These are phyloP conservation scores for Phytophthora tentaculata DNA, from an alignment of 352 stramenopile species.

Conservation along the genomic window DNA sequence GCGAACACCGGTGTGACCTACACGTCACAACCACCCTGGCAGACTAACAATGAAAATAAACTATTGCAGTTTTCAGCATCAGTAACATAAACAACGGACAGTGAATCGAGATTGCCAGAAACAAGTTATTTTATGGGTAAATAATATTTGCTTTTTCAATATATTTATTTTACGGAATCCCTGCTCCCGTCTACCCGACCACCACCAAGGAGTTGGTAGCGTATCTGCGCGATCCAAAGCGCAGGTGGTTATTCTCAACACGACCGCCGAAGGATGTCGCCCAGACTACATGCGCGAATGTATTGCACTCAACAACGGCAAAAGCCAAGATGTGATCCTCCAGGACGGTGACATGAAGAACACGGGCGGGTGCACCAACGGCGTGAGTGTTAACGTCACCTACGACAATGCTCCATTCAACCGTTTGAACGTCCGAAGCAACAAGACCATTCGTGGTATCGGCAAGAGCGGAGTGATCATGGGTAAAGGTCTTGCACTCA, in stretches of 20 bases:
- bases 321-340: slow-evolving; percentile 36
- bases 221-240: slow-evolving; percentile 8
- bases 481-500: slow-evolving; percentile 39
- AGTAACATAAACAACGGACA: no score
- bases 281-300: slow-evolving; percentile 22
- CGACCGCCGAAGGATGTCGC: slow-evolving; percentile 23
- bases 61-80: no score
- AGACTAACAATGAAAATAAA: no score
- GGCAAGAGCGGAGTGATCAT: slow-evolving; percentile 45
- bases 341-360: slow-evolving; percentile 43
- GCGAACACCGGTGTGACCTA: no score
- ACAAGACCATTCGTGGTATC: slow-evolving; percentile 50
- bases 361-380: slow-evolving; percentile 48
- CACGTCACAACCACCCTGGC: no score
- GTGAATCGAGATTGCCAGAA: no score
- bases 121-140: no score
- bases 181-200: slow-evolving; percentile 14
- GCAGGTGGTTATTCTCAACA: slow-evolving; percentile 27
- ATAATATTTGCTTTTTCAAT: no score
- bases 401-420: slow-evolving; percentile 43
- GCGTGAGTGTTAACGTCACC: slow-evolving; percentile 39
- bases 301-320: slow-evolving; percentile 32
- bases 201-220: slow-evolving; percentile 5
- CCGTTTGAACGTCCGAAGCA: slow-evolving; percentile 25
- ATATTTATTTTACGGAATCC: no score